A percentile compares a stretch with the other conserved stretches of the same genome.
These are phyloP conservation scores for Flaveria ramosissima DNA, from an alignment of 129 eudicot species.

Conservation along the genomic window DNA sequence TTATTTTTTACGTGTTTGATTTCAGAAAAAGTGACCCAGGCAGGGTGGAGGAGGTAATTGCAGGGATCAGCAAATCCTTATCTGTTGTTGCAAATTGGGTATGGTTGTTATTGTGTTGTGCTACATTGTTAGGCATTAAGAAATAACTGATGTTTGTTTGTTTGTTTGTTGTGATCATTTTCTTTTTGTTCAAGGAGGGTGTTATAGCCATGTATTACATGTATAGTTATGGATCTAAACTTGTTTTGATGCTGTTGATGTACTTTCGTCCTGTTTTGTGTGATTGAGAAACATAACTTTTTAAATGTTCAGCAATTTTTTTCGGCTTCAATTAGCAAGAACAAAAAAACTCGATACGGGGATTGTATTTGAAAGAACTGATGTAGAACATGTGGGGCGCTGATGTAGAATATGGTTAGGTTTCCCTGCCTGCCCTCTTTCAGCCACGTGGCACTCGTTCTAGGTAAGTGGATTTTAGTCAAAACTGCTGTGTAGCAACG, in stretches of 20 bases:
- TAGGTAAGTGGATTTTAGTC: no score
- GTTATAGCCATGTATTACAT: conserved; percentile 35
- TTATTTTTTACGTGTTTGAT: conserved; percentile 11
- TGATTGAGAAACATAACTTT: not conserved
- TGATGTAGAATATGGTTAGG: no score
- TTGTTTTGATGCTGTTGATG: conserved; percentile 31
- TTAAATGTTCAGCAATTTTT: no score
- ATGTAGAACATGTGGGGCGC: no score
- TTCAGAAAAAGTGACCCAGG: conserved; percentile 67
- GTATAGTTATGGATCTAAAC: conserved; percentile 38
- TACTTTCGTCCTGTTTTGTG: conserved; percentile 16
- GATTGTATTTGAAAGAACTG: no score
- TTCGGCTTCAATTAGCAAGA: no score
- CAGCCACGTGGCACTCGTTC: no score
- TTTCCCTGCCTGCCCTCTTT: no score
- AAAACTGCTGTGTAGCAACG: no score
- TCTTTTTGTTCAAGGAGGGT: conserved; percentile 28
- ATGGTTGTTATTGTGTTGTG: conserved; percentile 40
- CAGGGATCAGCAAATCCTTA: conserved; percentile 23
- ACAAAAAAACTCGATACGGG: no score
- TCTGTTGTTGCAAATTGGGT: conserved; percentile 30
- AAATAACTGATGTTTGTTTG: conserved; percentile 49
- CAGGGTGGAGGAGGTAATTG: conserved; percentile 83
- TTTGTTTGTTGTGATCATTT: conserved; percentile 36
- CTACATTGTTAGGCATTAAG: conserved; percentile 34